Evolutionary conservation across 768 basidiomycete species (phyloP), one percentile per base, ranked within the genome.

Genomic region (Russula ochroleuca): DNA sequence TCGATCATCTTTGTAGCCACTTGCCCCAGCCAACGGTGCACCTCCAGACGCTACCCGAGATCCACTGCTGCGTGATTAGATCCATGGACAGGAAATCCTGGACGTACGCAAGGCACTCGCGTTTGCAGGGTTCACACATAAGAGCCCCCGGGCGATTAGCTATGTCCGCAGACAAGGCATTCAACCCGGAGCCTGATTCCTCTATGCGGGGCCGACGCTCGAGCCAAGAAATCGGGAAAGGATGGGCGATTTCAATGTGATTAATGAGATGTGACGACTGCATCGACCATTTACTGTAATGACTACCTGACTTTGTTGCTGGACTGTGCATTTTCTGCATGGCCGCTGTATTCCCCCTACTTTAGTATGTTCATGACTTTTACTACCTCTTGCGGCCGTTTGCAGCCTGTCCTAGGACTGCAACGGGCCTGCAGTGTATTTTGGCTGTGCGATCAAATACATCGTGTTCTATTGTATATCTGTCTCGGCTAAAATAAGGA

Each of bases 51-150:
- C 86, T 40, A 95, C 93, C 41, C 85, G 88, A 68, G 96, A 98
- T 75, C 94, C 92, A 15, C 76, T 99, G 69, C 83, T 98, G 61
- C 83, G 86, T 59, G 84, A 98, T 77, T 87, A 87, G 74, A 78
- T 87, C 59, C 87, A 97, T 72, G 95, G 96, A 50, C 83, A 85
- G 65, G 83, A 91, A 72, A 87, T 97, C 67, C 80, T 98, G 72
- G 85, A 92, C 70, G 86, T 95, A 66, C 87, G 95, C 70, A 98
- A 98, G 77, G 86, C 88, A 50, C 79, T 92, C 51, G 93, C 94
- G 23, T 96, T 94, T 75, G 90, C 88, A 63, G 92, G 91, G 56
- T 93, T 93, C 77, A 92, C 92, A 37, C 91, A 94, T 78, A 92
- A 88, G 80, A 90, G 87, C 70, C 91, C n/a, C 65, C 86, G 90